Conservation (phyloP, 805 yeast species). For the Myxozyma kluyveri region DNA sequence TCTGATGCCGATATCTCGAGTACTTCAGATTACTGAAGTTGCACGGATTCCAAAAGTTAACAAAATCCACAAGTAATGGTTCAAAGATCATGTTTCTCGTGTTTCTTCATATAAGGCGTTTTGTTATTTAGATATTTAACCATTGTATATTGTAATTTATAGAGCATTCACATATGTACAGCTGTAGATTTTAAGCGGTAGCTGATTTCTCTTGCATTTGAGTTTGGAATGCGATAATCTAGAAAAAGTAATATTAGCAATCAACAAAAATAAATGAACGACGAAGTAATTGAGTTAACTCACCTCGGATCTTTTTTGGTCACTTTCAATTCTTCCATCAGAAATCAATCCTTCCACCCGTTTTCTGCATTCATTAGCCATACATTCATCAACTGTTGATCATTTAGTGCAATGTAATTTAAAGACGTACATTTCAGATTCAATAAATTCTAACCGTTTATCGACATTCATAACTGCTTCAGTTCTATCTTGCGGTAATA, state of each 20-base stretch:
- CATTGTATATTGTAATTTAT: neutral
- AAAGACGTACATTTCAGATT: slow-evolving; percentile 58
- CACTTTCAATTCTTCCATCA: slow-evolving; percentile 54
- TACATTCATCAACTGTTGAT: no score
- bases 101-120: neutral
- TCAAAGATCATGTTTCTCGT: slow-evolving; percentile 2
- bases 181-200: neutral
- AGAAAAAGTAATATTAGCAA: neutral
- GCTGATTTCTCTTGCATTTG: slow-evolving; percentile 17
- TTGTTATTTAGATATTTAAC: neutral
- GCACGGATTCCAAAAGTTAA: slow-evolving; percentile 22
- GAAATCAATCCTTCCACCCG: slow-evolving; percentile 72
- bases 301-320: slow-evolving; percentile 54
- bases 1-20: slow-evolving; percentile 3
- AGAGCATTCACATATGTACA: no score
- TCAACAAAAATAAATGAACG: neutral
- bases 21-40: slow-evolving; percentile 23
- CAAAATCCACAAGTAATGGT: neutral
- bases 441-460: slow-evolving; percentile 86
- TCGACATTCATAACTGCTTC: slow-evolving; percentile 84
- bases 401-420: no score
- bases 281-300: slow-evolving; percentile 1
- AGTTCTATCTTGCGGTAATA: slow-evolving; percentile 78
- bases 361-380: no score
- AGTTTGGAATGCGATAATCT: slow-evolving; percentile 24